Evolutionary conservation across 371 early-diverging fungal species (phyloP), one percentile per base, ranked within the genome.

Genomic region (Saksenaea vasiformis): DNA sequence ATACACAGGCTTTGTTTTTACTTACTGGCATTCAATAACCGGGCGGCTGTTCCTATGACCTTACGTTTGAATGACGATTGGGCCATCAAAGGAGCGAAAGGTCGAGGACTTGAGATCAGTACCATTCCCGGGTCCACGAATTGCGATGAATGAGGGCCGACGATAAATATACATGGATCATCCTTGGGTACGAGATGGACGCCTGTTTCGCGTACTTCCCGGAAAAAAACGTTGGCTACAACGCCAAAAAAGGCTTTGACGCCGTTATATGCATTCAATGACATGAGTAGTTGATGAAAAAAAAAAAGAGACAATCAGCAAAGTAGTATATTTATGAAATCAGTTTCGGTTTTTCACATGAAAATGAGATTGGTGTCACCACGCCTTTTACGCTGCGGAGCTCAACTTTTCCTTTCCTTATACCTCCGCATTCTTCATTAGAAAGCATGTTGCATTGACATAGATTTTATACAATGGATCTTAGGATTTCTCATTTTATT

Each of bases 61-160:
- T 79, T 83, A 65, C 86, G 75, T 36, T 90, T 87, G 76, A 93
- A 88, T 31, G 90, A 87, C 35, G 85, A 83, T 17, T 90, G 78
- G 3, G 93, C 92, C 76, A 86, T 83, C 35, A 95, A 69, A 60
- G 91, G 93, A 35, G 86, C 87, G 54, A 92, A 87, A 15, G 81
- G 66, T 31, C 93, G 87, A 35, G 83, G 83, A 44, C 85, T 86
- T 47, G 87, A 86, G 55, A 81, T 80, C 27, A 91, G 78, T 14
- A 94, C 85, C 74, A 94, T 83, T n/a, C 92, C 74, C 2, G 92
- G 92, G 31, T 54, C 47, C 17, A 75, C 67, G 75, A 82, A 85
- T 74, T 94, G 95, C 73, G 93, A 93, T 38, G 91, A 89, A 82
- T 94, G 95, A 43, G 95, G 95, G 0, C 91, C 94, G 15, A 86